phyloP scores from a whole-genome alignment of 2,329 filamentous ascomycete species.

The Bipolaris zeicola region DNA sequence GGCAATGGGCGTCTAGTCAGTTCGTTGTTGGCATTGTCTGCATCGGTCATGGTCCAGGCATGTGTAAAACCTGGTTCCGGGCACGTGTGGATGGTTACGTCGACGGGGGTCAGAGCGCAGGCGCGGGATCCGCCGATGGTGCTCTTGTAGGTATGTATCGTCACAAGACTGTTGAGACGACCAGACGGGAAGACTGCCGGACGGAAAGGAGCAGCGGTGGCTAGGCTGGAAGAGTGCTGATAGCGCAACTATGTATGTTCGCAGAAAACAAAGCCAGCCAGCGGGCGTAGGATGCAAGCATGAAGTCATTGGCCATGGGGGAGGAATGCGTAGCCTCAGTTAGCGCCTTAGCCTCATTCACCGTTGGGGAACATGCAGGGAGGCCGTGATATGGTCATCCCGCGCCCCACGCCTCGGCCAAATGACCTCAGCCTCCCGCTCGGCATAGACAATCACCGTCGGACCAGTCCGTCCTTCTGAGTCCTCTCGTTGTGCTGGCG shows the following conservation, averaged over 20 bases:
- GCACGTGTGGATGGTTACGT: conserved; percentile 19
- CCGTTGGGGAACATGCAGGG: conserved; percentile 1
- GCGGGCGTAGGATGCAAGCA: not conserved
- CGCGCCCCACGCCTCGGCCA: conserved; percentile 28
- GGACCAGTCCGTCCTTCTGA: conserved; percentile 12
- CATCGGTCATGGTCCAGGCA: conserved; percentile 35
- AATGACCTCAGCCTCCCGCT: conserved; percentile 35
- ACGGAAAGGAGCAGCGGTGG: not conserved
- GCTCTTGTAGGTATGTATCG: not conserved
- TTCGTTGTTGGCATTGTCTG: conserved; percentile 18
- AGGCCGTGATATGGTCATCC: conserved; percentile 27
- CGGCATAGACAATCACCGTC: conserved; percentile 24
- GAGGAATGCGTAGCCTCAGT: conserved; percentile 12
- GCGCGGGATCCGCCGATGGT: conserved; percentile 11
- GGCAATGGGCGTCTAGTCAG: conserved; percentile 38
- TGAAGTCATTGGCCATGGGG: conserved; percentile 6
- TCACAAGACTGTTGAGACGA: not conserved
- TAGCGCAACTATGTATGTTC: no score
- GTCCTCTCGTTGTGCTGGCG: conserved; percentile 1
- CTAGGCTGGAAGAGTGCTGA: conserved; percentile 11
- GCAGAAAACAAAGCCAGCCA: not conserved
- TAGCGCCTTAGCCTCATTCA: conserved; percentile 31
- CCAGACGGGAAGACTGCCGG: not conserved
- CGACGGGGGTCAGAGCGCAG: conserved; percentile 8
- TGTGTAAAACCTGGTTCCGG: conserved; percentile 21